Conservation (phyloP, 164 flowering plant genomes). For the Tetrastigma voinierianum region DNA sequence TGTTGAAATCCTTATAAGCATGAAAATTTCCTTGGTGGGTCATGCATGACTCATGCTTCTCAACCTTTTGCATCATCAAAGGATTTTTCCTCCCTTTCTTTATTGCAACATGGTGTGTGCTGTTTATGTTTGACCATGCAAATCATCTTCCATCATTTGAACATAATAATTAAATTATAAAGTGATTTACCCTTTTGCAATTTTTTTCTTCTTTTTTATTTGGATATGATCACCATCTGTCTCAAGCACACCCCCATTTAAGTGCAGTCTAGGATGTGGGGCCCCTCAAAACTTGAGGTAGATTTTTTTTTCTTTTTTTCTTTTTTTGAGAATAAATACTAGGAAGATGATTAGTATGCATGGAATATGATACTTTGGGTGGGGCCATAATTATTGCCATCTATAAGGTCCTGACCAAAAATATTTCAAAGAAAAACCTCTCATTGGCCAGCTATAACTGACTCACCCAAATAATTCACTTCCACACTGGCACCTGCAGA, state of each 20-base stretch:
- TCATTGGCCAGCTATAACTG: constrained; percentile 26
- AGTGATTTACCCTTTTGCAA: neutral
- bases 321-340: too few species aligned
- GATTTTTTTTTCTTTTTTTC: too few species aligned
- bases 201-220: too few species aligned
- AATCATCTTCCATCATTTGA: neutral
- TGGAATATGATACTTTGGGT: constrained; percentile 4
- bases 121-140: constrained; percentile 1
- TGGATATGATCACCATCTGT: too few species aligned
- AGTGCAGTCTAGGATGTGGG: too few species aligned
- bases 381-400: constrained; percentile 8
- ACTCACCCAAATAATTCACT: constrained; percentile 15
- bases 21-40: neutral
- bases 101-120: neutral
- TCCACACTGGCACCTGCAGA: neutral
- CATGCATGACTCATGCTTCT: neutral
- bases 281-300: too few species aligned
- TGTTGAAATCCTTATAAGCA: neutral
- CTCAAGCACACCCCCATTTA: too few species aligned
- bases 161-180: neutral
- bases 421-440: neutral
- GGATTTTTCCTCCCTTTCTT: neutral
- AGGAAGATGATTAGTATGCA: constrained; percentile 7
- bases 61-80: neutral
- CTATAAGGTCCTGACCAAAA: neutral